phyloP scores from a whole-genome alignment of 2,329 filamentous ascomycete species.

The Hawksworthiomyces lignivorus region DNA sequence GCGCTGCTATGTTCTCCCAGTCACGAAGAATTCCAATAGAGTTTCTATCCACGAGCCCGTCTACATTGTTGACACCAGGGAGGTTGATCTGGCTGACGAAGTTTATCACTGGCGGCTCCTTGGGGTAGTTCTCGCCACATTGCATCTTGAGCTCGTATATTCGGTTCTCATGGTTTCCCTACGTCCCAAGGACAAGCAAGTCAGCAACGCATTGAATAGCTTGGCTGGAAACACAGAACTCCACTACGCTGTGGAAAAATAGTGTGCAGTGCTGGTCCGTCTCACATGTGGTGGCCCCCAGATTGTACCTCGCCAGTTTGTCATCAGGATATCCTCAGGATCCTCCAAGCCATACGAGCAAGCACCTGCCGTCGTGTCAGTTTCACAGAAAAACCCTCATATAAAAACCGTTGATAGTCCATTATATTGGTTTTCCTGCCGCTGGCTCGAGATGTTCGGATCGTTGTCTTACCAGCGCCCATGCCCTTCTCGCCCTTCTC shows the following conservation, averaged over 20 bases:
- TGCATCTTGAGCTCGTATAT: slow-evolving; percentile 98
- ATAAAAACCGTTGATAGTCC: no score
- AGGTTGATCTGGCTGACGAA: slow-evolving; percentile 94
- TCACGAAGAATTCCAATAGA: slow-evolving; percentile 78
- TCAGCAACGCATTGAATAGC: not conserved
- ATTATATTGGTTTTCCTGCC: no score
- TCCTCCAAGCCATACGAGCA: slow-evolving; percentile 96
- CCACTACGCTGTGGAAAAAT: no score
- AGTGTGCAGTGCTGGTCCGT: slow-evolving; percentile 12
- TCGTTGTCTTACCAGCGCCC: slow-evolving; percentile 63
- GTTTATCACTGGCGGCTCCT: slow-evolving; percentile 78
- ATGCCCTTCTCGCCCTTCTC: slow-evolving; percentile 98
- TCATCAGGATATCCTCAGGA: slow-evolving; percentile 91
- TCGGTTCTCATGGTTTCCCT: slow-evolving; percentile 90
- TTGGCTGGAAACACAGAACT: not conserved
- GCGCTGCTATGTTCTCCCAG: slow-evolving; percentile 95
- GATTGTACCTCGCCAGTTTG: slow-evolving; percentile 97
- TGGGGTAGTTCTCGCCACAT: slow-evolving; percentile 84
- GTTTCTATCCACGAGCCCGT: slow-evolving; percentile 75
- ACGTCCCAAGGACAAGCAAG: slow-evolving; percentile 33
- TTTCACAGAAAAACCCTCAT: no score
- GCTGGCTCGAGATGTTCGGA: no score
- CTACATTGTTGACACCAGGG: slow-evolving; percentile 78
- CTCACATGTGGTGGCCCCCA: slow-evolving; percentile 90
- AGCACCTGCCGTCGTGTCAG: slow-evolving; percentile 55